A percentile compares a stretch with the other conserved stretches of the same genome.
These are phyloP conservation scores for Aulographum hederae DNA, from an alignment of 2,329 filamentous ascomycete species.

Conservation along the genomic window DNA sequence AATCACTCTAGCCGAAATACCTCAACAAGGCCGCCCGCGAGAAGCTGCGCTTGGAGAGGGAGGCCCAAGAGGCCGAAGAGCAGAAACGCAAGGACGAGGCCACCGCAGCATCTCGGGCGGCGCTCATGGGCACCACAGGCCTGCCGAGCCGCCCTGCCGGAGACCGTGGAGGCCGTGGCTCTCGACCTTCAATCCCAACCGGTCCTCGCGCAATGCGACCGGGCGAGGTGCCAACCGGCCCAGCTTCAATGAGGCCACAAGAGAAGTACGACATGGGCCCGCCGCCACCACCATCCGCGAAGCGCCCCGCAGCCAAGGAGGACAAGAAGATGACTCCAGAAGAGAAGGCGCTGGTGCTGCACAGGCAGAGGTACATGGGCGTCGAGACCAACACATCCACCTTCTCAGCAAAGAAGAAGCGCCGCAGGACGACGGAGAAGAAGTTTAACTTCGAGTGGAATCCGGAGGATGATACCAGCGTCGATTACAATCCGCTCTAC, in stretches of 20 bases:
- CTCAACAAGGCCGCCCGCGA: slow-evolving; percentile 71
- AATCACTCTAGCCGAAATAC: slow-evolving; percentile 48
- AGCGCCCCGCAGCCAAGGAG: slow-evolving; percentile 13
- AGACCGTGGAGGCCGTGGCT: not conserved
- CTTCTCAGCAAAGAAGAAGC: slow-evolving; percentile 92
- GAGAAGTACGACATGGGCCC: slow-evolving; percentile 31
- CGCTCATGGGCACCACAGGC: slow-evolving; percentile 3
- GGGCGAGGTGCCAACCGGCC: slow-evolving; percentile 28
- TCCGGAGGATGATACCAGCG: slow-evolving; percentile 77
- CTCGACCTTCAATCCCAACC: slow-evolving; percentile 36
- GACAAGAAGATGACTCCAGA: slow-evolving; percentile 28
- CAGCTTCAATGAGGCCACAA: slow-evolving; percentile 30
- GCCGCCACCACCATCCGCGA: slow-evolving; percentile 21
- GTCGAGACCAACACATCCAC: slow-evolving; percentile 71
- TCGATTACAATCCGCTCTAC: slow-evolving; percentile 68
- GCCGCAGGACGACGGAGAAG: slow-evolving; percentile 77
- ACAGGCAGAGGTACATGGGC: slow-evolving; percentile 76
- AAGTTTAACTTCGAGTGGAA: slow-evolving; percentile 99
- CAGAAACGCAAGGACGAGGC: slow-evolving; percentile 23
- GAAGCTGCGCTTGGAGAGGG: slow-evolving; percentile 59
- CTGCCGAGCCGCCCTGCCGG: not conserved
- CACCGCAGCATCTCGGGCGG: slow-evolving; percentile 3
- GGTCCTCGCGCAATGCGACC: slow-evolving; percentile 52
- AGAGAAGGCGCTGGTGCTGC: slow-evolving; percentile 53
- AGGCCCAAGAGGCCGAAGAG: slow-evolving; percentile 51